Evolutionary conservation across 2,329 filamentous ascomycete species (phyloP).

Genomic region (Phyllosticta citrichinensis): DNA sequence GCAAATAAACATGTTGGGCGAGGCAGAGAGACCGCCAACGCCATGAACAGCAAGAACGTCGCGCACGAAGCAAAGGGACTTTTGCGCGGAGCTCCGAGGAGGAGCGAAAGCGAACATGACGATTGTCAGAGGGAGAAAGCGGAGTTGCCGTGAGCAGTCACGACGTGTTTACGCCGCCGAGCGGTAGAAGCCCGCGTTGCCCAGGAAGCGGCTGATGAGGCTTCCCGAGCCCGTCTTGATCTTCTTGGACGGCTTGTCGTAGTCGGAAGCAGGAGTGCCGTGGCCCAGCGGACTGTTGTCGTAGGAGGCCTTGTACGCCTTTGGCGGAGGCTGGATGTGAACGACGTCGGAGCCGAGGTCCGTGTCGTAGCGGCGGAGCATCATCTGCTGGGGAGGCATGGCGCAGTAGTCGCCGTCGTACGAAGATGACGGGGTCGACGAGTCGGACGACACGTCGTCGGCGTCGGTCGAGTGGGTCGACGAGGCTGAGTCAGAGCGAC

Average conservation of each 20-base stretch:
- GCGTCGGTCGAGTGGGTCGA: slow-evolving; percentile 4
- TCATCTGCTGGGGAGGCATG: slow-evolving; percentile 17
- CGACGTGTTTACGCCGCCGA: neutral
- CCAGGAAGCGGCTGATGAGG: slow-evolving; percentile 12
- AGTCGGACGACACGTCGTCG: slow-evolving; percentile 21
- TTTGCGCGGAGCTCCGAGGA: neutral
- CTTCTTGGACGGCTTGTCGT: slow-evolving; percentile 30
- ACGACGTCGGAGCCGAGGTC: slow-evolving; percentile 34
- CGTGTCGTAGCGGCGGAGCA: slow-evolving; percentile 28
- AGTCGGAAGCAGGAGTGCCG: slow-evolving; percentile 23
- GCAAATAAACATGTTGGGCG: neutral
- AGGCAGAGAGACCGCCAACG: neutral
- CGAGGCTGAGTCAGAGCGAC: slow-evolving; percentile 23
- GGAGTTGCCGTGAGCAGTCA: neutral
- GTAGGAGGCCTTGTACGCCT: slow-evolving; percentile 14
- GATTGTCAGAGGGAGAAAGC: neutral
- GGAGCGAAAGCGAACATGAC: neutral
- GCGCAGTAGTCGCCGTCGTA: slow-evolving; percentile 17
- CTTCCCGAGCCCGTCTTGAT: slow-evolving; percentile 19
- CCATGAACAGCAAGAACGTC: neutral
- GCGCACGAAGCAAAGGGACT: neutral
- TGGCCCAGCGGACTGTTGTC: neutral
- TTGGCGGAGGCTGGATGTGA: slow-evolving; percentile 25
- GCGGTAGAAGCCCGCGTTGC: slow-evolving; percentile 1
- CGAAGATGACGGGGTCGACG: slow-evolving; percentile 25